These are phyloP conservation scores for Dactylis glomerata DNA, from an alignment of 176 grass and related monocot species.

Conservation along the genomic window DNA sequence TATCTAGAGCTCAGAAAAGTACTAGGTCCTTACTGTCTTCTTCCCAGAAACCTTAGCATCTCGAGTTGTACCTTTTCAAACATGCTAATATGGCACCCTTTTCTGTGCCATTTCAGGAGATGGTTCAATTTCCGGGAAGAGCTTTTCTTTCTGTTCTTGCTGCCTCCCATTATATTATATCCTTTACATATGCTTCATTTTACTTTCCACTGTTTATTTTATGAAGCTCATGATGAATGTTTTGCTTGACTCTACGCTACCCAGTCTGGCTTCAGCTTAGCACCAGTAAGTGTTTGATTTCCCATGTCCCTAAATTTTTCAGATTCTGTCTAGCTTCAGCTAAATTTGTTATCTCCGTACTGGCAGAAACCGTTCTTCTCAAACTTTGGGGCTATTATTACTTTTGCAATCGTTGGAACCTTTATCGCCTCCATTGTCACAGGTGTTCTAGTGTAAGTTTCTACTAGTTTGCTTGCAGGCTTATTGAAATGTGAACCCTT, in stretches of 20 bases:
- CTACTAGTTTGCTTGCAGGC: not conserved
- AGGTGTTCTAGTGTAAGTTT: conserved; percentile 82
- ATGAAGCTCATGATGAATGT: conserved; percentile 19
- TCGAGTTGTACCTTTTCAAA: not conserved
- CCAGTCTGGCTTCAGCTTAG: conserved; percentile 87
- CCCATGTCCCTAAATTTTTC: not conserved
- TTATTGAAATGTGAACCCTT: conserved; percentile 4
- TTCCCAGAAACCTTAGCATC: not conserved
- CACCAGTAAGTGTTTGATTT: conserved; percentile 57
- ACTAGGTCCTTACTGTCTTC: conserved; percentile 46
- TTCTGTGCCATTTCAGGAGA: conserved; percentile 50
- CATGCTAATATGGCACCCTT: not conserved
- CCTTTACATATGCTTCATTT: conserved; percentile 34
- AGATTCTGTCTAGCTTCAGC: not conserved
- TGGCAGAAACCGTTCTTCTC: conserved; percentile 91
- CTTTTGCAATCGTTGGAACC: conserved; percentile 89
- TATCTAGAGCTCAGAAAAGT: conserved; percentile 67
- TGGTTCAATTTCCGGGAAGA: conserved; percentile 99
- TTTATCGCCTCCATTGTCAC: conserved; percentile 81
- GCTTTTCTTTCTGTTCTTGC: conserved; percentile 83
- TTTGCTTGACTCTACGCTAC: conserved; percentile 76
- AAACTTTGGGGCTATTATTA: conserved; percentile 93
- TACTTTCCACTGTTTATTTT: not conserved
- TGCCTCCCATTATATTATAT: conserved; percentile 99
- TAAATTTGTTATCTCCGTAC: not conserved